phyloP scores from a whole-genome alignment of 352 stramenopile species.

The Halophytophthora polymorphica region DNA sequence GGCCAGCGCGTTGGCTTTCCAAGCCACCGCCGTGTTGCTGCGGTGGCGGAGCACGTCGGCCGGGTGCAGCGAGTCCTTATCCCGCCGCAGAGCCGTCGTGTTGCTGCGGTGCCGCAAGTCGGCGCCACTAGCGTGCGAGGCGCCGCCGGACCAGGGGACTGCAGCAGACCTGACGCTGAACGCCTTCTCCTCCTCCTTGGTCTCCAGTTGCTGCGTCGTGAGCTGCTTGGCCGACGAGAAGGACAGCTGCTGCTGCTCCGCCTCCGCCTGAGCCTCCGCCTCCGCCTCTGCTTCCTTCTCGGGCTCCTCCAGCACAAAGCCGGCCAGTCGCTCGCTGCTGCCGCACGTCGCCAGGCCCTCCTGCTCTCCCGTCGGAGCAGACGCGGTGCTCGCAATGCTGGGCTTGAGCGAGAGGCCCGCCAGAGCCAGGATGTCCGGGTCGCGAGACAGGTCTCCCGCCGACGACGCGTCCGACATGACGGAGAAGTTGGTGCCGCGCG shows the following conservation, averaged over 20 bases:
- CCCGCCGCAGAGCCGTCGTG: slow-evolving; percentile 11
- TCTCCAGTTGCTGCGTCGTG: neutral
- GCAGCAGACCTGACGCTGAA: slow-evolving; percentile 5
- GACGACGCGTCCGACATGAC: slow-evolving; percentile 40
- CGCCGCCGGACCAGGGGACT: slow-evolving; percentile 15
- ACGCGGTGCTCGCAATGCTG: neutral
- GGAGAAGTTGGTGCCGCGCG: slow-evolving; percentile 36
- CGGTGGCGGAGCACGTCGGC: slow-evolving; percentile 30
- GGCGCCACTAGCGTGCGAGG: neutral
- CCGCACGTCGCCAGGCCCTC: slow-evolving; percentile 6
- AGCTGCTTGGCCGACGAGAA: too few species aligned
- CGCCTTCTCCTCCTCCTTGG: slow-evolving; percentile 8
- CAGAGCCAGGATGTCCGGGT: slow-evolving; percentile 55
- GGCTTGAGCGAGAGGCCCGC: slow-evolving; percentile 44
- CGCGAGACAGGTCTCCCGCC: slow-evolving; percentile 36
- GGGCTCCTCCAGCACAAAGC: slow-evolving; percentile 12
- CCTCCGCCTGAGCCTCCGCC: neutral
- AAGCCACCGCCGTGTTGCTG: slow-evolving; percentile 19
- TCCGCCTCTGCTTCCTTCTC: slow-evolving; percentile 13
- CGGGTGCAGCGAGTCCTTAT: slow-evolving; percentile 15
- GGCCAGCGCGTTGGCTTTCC: slow-evolving; percentile 9
- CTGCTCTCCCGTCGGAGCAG: slow-evolving; percentile 18
- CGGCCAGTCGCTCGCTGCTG: slow-evolving; percentile 15
- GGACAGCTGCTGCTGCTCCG: neutral
- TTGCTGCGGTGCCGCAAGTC: slow-evolving; percentile 20